Base-by-base conservation (phyloP, 1,139 yeast genomes). In the Geotrichum carabidarum region DNA sequence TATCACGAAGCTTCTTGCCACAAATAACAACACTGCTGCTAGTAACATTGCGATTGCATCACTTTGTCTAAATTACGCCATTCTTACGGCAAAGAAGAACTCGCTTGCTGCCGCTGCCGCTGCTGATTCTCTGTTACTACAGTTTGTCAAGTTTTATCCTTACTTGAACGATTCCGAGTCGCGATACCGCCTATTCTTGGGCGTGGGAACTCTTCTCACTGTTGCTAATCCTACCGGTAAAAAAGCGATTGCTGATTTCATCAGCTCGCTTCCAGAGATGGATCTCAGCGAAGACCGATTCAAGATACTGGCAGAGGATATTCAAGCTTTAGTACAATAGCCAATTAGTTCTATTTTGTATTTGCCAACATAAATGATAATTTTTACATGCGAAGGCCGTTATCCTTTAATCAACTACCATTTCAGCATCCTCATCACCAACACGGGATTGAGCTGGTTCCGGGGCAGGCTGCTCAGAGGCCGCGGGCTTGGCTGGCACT, bases 151-250 rank as follows among this genome's bases (percentile, higher is more conserved):
- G 35, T 14, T 59, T 18, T 48, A 40, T 50, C 66, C 11, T 46
- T 64, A 14, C 59, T 61, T 51, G n/a, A 34, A 11, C 53, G 77
- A 62, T 62, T 69, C 77, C n/a, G 90, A 84, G 64, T 77, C 86
- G 1, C 73, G 76, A 0, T 84, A 83, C 66, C 74, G 90, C 58
- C 61, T 80, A 17, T 59, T 76, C 8, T 73, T 83, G 35, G 81
- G 84, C 0, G 72, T 74, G 50, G 89, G 88, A 8, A 81, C 80
- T 2, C 55, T 67, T 4, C 45, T 57, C 4, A 51, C 52, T n/a
- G 51, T 44, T 42, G 41, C 52, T 3, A 36, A 55, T 4, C 22
- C 52, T 4, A 14, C 30, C 11, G 57, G 54, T 6, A 55, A 44
- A 37, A 42, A 34, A 6, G 17, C 45, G 3, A 53, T 55, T 6